A percentile compares a stretch with the other conserved stretches of the same genome.
These are phyloP conservation scores for Penicillium sp. DNA, from an alignment of 2,329 filamentous ascomycete genomes.

Conservation along the genomic window DNA sequence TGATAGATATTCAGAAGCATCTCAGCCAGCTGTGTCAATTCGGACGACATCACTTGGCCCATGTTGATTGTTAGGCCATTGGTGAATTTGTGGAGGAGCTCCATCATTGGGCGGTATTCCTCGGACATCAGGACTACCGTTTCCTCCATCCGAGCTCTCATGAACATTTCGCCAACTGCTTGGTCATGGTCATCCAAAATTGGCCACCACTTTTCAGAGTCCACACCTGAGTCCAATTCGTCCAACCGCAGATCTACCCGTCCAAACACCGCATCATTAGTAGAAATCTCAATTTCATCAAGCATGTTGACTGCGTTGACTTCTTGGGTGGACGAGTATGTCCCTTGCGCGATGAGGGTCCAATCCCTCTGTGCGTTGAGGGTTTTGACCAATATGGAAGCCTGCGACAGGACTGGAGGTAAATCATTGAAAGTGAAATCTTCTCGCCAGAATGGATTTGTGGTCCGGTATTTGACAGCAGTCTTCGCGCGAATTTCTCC, in stretches of 20 bases:
- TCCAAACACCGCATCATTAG: constrained; percentile 48
- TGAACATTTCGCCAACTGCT: constrained; percentile 76
- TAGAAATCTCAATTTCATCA: constrained; percentile 49
- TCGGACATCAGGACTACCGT: constrained; percentile 82
- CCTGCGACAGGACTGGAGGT: constrained; percentile 49
- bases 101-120: constrained; percentile 80
- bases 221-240: constrained; percentile 72
- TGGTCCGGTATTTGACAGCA: constrained; percentile 47
- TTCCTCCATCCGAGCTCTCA: constrained; percentile 82
- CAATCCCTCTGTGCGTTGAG: constrained; percentile 52
- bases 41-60: constrained; percentile 72
- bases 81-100: constrained; percentile 80
- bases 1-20: constrained; percentile 93
- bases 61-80: constrained; percentile 84
- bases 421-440: constrained; percentile 50
- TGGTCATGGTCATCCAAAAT: constrained; percentile 75
- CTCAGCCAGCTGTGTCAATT: constrained; percentile 78
- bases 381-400: constrained; percentile 48
- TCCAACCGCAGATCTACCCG: constrained; percentile 80
- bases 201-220: constrained; percentile 85
- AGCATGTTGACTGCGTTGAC: constrained; percentile 41
- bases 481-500: constrained; percentile 51
- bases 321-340: constrained; percentile 45
- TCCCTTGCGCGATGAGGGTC: constrained; percentile 48
- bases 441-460: constrained; percentile 52